Percentiles rank a stretch among this genome's conserved stretches.
Conservation (phyloP, 2,329 filamentous ascomycete species). For the Xylariaceae sp. region DNA sequence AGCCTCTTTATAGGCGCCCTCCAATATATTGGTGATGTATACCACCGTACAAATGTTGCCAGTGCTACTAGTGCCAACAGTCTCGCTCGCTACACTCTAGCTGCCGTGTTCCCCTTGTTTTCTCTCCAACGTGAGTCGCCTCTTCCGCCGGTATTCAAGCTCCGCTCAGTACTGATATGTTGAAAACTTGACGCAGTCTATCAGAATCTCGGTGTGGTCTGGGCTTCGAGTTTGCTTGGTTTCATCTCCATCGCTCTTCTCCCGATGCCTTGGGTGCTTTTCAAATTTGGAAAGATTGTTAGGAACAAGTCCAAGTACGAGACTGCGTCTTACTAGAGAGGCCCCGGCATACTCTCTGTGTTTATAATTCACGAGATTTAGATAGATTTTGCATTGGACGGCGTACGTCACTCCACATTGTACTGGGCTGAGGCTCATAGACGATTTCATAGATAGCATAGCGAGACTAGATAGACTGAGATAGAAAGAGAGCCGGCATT, state of each 20-base stretch:
- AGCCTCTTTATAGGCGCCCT: slow-evolving; percentile 50
- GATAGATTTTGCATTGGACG: neutral
- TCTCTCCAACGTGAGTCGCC: slow-evolving; percentile 50
- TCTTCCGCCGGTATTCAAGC: rapidly evolving
- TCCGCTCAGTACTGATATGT: neutral
- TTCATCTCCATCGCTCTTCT: slow-evolving; percentile 46
- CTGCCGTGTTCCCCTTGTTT: slow-evolving; percentile 57
- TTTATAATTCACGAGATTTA: too few relatives aligned
- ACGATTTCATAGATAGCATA: neutral
- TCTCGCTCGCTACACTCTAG: slow-evolving; percentile 52
- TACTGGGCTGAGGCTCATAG: neutral
- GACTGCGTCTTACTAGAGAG: slow-evolving; percentile 29
- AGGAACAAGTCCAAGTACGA: slow-evolving; percentile 40
- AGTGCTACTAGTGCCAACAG: slow-evolving; percentile 58
- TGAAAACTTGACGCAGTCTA: slow-evolving; percentile 38
- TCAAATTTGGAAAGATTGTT: slow-evolving; percentile 44
- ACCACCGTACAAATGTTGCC: slow-evolving; percentile 51
- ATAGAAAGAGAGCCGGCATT: too few relatives aligned
- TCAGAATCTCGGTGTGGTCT: slow-evolving; percentile 40
- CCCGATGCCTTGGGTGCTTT: slow-evolving; percentile 51
- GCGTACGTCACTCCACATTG: neutral
- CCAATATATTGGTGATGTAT: slow-evolving; percentile 47
- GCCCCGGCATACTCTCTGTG: too few relatives aligned
- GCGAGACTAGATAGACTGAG: too few relatives aligned
- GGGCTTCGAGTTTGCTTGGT: slow-evolving; percentile 45